phyloP scores from a whole-genome alignment of 2,329 filamentous ascomycete genomes.

The Aspergillus piperis region DNA sequence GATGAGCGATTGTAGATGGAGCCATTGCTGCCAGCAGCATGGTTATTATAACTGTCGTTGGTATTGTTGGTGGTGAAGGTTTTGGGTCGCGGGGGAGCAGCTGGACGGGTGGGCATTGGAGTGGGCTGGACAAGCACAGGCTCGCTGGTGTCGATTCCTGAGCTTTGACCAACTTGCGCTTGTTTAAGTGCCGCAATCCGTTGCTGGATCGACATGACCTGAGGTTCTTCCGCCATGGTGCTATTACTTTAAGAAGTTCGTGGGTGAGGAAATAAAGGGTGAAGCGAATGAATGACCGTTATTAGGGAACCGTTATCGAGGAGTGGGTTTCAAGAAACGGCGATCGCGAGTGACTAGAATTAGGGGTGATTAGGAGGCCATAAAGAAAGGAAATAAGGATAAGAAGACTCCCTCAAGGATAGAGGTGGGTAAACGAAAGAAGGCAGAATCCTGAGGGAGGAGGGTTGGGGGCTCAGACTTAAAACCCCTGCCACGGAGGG shows the following conservation, averaged over 20 bases:
- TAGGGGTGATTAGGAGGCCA: background rate
- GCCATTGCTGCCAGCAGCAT: constrained; percentile 25
- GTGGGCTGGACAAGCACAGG: constrained; percentile 26
- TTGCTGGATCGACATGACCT: constrained; percentile 47
- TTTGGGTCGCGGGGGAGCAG: constrained; percentile 17
- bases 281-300: constrained; percentile 1
- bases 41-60: background rate
- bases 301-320: background rate
- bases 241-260: background rate
- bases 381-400: background rate
- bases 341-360: background rate
- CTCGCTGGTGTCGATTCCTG: constrained; percentile 31
- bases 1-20: constrained; percentile 40
- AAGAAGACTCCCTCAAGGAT: background rate
- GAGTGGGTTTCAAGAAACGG: background rate
- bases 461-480: background rate
- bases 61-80: constrained; percentile 6
- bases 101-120: constrained; percentile 28
- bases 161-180: constrained; percentile 41
- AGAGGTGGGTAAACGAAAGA: background rate
- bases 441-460: background rate
- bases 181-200: constrained; percentile 50
- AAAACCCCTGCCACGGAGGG: background rate
- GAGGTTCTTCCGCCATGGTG: constrained; percentile 45
- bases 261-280: background rate